Conservation (phyloP, 1,284 basidiomycete species). For the Thecaphora frezii region DNA sequence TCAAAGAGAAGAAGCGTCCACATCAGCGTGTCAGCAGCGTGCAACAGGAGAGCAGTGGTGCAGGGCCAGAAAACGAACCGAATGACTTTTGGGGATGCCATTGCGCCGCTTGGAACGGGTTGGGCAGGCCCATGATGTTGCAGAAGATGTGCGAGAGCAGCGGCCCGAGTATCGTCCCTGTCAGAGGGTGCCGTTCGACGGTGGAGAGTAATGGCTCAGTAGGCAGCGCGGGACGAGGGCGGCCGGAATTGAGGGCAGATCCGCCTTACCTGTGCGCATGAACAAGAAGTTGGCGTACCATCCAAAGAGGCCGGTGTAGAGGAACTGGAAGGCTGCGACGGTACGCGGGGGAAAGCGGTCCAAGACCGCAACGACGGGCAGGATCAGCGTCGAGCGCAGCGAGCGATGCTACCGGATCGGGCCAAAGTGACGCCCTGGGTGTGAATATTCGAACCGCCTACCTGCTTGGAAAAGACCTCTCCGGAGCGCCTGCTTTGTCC, state of each 20-base stretch:
- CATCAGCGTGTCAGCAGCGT: background rate
- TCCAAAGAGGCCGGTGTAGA: slow-evolving; percentile 88
- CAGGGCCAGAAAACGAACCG: slow-evolving; percentile 58
- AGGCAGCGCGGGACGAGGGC: background rate
- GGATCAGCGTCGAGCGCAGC: too few species aligned
- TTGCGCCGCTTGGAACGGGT: slow-evolving; percentile 61
- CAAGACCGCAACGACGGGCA: too few species aligned
- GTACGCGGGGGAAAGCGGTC: too few species aligned
- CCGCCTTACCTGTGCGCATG: slow-evolving; percentile 73
- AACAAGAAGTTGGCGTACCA: slow-evolving; percentile 84
- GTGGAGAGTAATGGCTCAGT: too few species aligned
- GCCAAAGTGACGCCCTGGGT: too few species aligned
- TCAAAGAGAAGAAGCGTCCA: background rate
- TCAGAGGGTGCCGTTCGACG: too few species aligned
- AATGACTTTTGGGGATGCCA: slow-evolving; percentile 60
- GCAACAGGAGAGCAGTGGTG: background rate
- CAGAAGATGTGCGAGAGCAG: slow-evolving; percentile 74
- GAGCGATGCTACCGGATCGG: too few species aligned
- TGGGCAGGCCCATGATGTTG: slow-evolving; percentile 88
- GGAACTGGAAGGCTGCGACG: slow-evolving; percentile 73
- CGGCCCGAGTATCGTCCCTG: slow-evolving; percentile 55
- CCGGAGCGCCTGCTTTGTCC: slow-evolving; percentile 65
- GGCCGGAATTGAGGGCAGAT: too few species aligned
- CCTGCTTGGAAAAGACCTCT: slow-evolving; percentile 67
- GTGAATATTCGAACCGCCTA: too few species aligned